phyloP scores from a whole-genome alignment of 2,329 filamentous ascomycete species.

The Aspergillus novofumigatus region DNA sequence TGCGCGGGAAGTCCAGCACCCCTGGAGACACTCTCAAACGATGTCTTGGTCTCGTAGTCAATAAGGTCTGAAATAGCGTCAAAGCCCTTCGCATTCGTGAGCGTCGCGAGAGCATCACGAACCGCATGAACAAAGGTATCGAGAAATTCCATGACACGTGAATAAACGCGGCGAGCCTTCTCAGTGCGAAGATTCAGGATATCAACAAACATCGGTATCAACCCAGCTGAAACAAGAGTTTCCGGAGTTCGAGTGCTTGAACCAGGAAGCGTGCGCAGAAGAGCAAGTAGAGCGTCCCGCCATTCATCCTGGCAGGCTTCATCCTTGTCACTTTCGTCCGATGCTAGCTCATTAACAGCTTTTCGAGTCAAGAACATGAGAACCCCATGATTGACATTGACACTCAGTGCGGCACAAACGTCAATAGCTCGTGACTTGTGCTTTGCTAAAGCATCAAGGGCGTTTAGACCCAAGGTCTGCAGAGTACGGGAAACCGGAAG shows the following conservation, averaged over 20 bases:
- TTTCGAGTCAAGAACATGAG: slow-evolving; percentile 90
- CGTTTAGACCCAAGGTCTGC: slow-evolving; percentile 75
- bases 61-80: slow-evolving; percentile 88
- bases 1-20: slow-evolving; percentile 68
- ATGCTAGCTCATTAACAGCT: slow-evolving; percentile 75
- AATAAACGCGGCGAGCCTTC: slow-evolving; percentile 78
- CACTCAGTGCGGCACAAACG: slow-evolving; percentile 83
- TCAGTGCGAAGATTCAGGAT: slow-evolving; percentile 77
- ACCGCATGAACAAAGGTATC: slow-evolving; percentile 84
- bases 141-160: slow-evolving; percentile 79
- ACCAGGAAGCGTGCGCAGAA: slow-evolving; percentile 75
- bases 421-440: slow-evolving; percentile 74
- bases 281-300: slow-evolving; percentile 83
- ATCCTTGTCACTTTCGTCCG: slow-evolving; percentile 54
- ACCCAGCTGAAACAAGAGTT: slow-evolving; percentile 80
- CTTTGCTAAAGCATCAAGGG: slow-evolving; percentile 80
- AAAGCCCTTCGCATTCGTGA: slow-evolving; percentile 78
- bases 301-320: slow-evolving; percentile 75
- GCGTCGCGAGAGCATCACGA: slow-evolving; percentile 75
- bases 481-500: slow-evolving; percentile 66
- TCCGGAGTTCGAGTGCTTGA: slow-evolving; percentile 68
- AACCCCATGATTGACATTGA: slow-evolving; percentile 93
- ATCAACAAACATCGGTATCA: slow-evolving; percentile 87
- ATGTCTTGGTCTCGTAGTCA: slow-evolving; percentile 69
- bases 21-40: slow-evolving; percentile 61